Base-by-base conservation (phyloP, 768 basidiomycete species). In the Botryobasidium botryosum region DNA sequence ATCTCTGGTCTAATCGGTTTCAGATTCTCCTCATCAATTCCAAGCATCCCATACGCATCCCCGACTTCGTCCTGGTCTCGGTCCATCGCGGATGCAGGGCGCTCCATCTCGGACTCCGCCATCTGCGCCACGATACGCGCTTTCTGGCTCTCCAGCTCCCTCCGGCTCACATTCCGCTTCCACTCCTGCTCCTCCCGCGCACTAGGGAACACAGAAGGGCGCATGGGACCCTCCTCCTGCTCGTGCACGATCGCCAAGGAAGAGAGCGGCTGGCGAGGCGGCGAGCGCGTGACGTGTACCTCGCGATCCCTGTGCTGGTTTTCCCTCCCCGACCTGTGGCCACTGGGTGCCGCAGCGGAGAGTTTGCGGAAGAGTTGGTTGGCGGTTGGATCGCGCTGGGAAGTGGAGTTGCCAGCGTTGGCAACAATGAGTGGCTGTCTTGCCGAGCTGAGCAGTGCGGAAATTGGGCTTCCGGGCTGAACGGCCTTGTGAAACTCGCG, bases 401-500 rank as follows among this genome's bases (percentile, higher is more conserved):
- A 36, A 5, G 43, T 38, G 43, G 43, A 28, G 41, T 36, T 7
- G 41, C 20, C n/a, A 35, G 24, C 3, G 58, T 55, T 56, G 10
- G 62, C 69, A 61, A 88, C 80, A 40, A 92, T 64, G 32, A 94
- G 66, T 0, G 90, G 90, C 59, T 88, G 84, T 47, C 80, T 70
- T 5, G 90, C 90, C 2, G 86, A 88, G 52, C 57, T 80, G 53
- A 99, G 70, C 40, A 99, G 64, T 2, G 85, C 86, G 24, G 85
- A 84, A 48, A 99, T 91, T 1, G 94, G 94, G 50, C 81, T 85
- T 35, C 85, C 88, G 5, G 91, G 92, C 56, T 90, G 86, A 1
- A 97, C 85, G 1, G 90, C 94, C 55, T 81, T 79, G 65, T 83
- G 80, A 77, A 97, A 96, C 60, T 97, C 94, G 59, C 80, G 79